Evolutionary conservation across 1,284 basidiomycete genomes (phyloP).

Genomic region (Heterobasidion irregulare): DNA sequence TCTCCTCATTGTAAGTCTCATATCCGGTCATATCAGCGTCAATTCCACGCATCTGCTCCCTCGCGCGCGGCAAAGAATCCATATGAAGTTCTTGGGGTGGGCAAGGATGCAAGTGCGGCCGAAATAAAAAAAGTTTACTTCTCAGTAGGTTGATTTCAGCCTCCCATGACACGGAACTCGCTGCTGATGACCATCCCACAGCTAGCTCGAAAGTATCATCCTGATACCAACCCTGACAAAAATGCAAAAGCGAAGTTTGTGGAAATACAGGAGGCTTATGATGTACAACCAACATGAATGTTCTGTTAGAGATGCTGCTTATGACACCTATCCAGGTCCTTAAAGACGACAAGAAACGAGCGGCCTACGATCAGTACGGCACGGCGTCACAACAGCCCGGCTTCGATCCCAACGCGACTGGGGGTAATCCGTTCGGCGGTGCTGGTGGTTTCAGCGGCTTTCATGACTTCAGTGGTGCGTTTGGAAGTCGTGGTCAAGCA

Average conservation of each 20-base stretch:
- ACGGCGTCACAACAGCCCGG: constrained; percentile 90
- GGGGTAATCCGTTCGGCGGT: constrained; percentile 34
- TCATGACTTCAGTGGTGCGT: constrained; percentile 62
- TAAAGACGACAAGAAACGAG: constrained; percentile 91
- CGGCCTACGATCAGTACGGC: constrained; percentile 92
- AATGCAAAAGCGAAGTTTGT: constrained; percentile 89
- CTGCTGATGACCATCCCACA: constrained; percentile 23
- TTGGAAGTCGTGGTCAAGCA: constrained; percentile 45
- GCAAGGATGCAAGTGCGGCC: constrained; percentile 72
- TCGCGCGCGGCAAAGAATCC: constrained; percentile 74
- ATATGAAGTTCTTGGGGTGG: constrained; percentile 86
- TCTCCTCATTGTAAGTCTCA: not conserved
- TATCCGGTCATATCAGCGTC: constrained; percentile 40
- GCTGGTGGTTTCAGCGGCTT: constrained; percentile 64
- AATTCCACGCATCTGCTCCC: constrained; percentile 64
- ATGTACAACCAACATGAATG: constrained; percentile 47
- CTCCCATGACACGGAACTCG: constrained; percentile 2
- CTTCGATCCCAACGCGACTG: constrained; percentile 84
- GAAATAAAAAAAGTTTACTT: constrained; percentile 99
- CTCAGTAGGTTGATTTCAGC: constrained; percentile 44
- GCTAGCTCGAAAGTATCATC: constrained; percentile 98
- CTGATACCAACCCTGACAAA: constrained; percentile 94
- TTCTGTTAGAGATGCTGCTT: constrained; percentile 2
- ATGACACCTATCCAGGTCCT: constrained; percentile 49
- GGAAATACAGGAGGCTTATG: constrained; percentile 96